Evolutionary conservation across 306 rosid species (phyloP).

Genomic region (Fagus sylvatica): DNA sequence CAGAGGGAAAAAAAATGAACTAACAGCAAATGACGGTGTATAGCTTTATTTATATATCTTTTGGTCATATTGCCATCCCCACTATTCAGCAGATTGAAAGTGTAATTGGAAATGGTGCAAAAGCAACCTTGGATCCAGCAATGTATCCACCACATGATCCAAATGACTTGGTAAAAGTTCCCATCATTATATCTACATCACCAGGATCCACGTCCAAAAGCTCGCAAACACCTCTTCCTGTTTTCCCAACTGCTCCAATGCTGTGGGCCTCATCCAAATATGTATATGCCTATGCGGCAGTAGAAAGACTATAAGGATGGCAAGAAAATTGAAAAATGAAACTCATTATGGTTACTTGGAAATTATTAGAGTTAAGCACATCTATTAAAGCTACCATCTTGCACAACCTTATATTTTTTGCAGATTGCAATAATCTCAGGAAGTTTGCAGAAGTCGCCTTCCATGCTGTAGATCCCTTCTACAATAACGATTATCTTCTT

Average conservation of each 20-base stretch:
- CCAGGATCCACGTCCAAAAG: conserved; percentile 80
- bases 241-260: conserved; percentile 86
- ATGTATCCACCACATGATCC: conserved; percentile 93
- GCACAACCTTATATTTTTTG: conserved; percentile 69
- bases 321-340: background rate
- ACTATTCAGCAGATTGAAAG: no score
- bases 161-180: conserved; percentile 89
- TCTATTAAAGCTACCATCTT: background rate
- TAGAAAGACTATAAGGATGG: background rate
- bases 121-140: conserved; percentile 76
- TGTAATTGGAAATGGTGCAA: no score
- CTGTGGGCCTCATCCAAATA: conserved; percentile 95
- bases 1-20: no score
- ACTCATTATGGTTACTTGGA: no score
- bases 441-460: conserved; percentile 90
- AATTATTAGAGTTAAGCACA: background rate
- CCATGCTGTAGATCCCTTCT: conserved; percentile 94
- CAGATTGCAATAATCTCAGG: conserved; percentile 81
- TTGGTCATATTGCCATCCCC: no score
- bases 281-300: conserved; percentile 49
- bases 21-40: no score
- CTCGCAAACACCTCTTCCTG: conserved; percentile 66
- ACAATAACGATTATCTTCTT: conserved; percentile 82
- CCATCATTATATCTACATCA: conserved; percentile 87
- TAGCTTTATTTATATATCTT: no score